phyloP scores from a whole-genome alignment of 371 early-diverging fungal genomes.

The Conidiobolus incongruus region DNA sequence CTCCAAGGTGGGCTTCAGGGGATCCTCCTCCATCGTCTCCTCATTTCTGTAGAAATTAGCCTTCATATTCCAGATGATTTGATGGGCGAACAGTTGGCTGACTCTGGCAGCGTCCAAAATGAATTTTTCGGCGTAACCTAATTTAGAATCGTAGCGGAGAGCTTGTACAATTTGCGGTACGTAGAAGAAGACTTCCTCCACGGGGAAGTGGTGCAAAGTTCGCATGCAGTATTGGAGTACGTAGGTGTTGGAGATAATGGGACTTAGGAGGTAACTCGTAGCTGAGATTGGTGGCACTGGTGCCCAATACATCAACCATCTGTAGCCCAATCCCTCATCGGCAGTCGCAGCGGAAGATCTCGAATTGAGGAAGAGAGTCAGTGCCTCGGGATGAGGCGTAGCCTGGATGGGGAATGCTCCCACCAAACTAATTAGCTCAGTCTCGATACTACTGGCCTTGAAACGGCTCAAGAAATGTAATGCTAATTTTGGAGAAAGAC shows the following conservation, averaged over 20 bases:
- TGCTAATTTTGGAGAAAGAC: constrained; percentile 47
- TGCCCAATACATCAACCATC: constrained; percentile 72
- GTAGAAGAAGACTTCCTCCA: constrained; percentile 91
- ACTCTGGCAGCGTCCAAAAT: constrained; percentile 78
- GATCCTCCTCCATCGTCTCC: constrained; percentile 39
- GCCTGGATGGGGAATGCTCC: constrained; percentile 38
- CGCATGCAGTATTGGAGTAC: constrained; percentile 87
- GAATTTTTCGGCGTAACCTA: constrained; percentile 78
- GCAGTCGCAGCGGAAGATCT: no score
- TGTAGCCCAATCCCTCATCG: constrained; percentile 7
- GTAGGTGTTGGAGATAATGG: constrained; percentile 50
- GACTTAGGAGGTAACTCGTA: constrained; percentile 44
- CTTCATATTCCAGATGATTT: constrained; percentile 99
- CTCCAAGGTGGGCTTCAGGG: constrained; percentile 74
- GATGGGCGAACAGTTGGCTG: constrained; percentile 93
- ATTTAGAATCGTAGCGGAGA: constrained; percentile 53
- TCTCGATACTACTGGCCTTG: constrained; percentile 31
- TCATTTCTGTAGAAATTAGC: constrained; percentile 92
- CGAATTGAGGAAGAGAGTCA: constrained; percentile 7
- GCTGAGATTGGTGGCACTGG: constrained; percentile 86
- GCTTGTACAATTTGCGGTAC: constrained; percentile 98
- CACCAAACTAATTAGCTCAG: constrained; percentile 39
- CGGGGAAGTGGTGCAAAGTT: constrained; percentile 64
- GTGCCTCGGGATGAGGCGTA: constrained; percentile 46
- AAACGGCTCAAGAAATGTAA: constrained; percentile 55